phyloP scores from a whole-genome alignment of 768 basidiomycete species.

The Steccherinum ochraceum region DNA sequence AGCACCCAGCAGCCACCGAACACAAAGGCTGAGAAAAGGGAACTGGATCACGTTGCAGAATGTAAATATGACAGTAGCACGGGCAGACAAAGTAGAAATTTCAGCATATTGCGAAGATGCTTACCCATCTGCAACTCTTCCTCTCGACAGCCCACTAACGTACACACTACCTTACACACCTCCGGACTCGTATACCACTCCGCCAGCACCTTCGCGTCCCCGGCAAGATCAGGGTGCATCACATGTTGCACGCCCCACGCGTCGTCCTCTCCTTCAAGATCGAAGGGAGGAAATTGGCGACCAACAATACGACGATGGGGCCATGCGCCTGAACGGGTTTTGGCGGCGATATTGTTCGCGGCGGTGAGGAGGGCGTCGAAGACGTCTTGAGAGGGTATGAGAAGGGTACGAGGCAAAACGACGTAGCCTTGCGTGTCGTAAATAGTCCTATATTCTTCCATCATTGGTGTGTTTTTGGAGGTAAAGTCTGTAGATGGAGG shows the following conservation, averaged over 20 bases:
- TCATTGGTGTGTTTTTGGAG: not conserved
- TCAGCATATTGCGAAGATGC: conserved; percentile 12
- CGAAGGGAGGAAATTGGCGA: conserved; percentile 57
- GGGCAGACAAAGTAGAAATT: not conserved
- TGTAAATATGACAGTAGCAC: not conserved
- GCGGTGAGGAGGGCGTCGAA: conserved; percentile 39
- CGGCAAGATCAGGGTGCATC: conserved; percentile 70
- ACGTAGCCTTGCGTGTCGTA: conserved; percentile 67
- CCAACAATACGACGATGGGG: conserved; percentile 64
- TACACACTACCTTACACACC: conserved; percentile 27
- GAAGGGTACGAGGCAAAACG: conserved; percentile 40
- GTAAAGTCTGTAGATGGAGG: too few species aligned
- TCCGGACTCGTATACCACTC: conserved; percentile 59
- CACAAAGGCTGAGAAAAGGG: too few species aligned
- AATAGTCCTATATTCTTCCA: not conserved
- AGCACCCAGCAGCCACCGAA: not conserved
- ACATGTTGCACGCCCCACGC: conserved; percentile 79
- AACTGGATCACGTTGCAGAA: not conserved
- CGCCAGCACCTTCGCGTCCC: conserved; percentile 43
- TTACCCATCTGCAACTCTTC: conserved; percentile 68
- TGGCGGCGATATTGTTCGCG: conserved; percentile 41
- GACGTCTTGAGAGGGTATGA: conserved; percentile 35
- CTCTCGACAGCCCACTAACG: conserved; percentile 50
- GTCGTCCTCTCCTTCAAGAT: conserved; percentile 47
- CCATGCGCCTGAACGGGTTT: conserved; percentile 59